Conservation (phyloP, 345 rosid genomes). For the Populus alba region DNA sequence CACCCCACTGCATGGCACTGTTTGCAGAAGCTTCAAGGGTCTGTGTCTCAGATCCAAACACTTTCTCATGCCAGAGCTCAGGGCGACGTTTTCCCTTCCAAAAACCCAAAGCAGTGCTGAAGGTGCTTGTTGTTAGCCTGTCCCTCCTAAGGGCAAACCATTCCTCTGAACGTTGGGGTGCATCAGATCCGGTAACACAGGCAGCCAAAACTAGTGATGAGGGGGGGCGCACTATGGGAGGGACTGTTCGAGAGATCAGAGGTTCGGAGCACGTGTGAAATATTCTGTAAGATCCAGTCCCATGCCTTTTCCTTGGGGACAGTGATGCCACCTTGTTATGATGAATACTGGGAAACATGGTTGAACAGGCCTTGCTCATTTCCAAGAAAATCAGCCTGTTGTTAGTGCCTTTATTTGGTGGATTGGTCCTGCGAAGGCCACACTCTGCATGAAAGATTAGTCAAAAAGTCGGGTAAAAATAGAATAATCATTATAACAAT, state of each 20-base stretch:
- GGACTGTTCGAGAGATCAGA: conserved; percentile 22
- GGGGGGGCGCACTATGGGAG: conserved; percentile 34
- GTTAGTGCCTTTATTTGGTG: conserved; percentile 22
- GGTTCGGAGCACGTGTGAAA: conserved; percentile 33
- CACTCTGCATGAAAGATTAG: conserved; percentile 17
- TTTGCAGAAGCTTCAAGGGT: conserved; percentile 33
- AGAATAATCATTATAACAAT: not conserved
- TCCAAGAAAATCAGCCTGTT: conserved; percentile 31
- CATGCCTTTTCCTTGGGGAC: conserved; percentile 22
- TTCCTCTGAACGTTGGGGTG: conserved; percentile 85
- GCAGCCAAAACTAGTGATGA: conserved; percentile 45
- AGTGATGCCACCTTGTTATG: conserved; percentile 14
- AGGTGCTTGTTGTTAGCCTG: conserved; percentile 87
- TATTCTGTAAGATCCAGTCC: conserved; percentile 20
- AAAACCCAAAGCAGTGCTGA: conserved; percentile 88
- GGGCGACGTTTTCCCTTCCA: conserved; percentile 79
- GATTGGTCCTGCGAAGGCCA: conserved; percentile 29
- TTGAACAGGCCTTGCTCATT: conserved; percentile 40
- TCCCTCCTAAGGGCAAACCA: conserved; percentile 85
- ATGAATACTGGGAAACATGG: conserved; percentile 30
- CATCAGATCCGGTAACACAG: conserved; percentile 42
- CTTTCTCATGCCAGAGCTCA: conserved; percentile 94
- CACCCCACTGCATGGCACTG: conserved; percentile 85
- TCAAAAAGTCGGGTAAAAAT: not conserved
- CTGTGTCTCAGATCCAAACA: conserved; percentile 43